These are phyloP conservation scores for Acanthamoeba sp. DNA, from an alignment of 208 protist genomes.

Conservation along the genomic window DNA sequence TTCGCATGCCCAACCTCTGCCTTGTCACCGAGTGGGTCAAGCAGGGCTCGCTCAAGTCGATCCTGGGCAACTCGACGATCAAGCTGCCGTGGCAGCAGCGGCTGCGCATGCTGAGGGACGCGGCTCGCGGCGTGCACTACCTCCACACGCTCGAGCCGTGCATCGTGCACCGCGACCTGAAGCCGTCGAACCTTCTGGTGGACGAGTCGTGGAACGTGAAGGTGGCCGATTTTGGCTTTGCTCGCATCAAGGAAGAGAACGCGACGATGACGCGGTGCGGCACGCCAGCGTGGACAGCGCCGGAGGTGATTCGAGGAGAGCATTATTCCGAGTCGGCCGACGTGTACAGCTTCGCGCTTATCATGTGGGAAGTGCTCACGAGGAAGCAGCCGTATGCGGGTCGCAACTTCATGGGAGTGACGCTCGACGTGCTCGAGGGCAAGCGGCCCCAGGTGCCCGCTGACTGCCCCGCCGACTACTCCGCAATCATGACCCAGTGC, in stretches of 20 bases:
- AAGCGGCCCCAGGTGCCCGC: conserved; percentile 21
- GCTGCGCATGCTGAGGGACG: conserved; percentile 18
- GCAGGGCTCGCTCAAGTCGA: conserved; percentile 30
- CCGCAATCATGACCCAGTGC: not conserved
- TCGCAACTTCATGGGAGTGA: conserved; percentile 63
- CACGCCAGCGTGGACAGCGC: conserved; percentile 42
- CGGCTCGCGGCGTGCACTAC: conserved; percentile 26
- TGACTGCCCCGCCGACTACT: conserved; percentile 1
- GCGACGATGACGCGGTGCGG: conserved; percentile 34
- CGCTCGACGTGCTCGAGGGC: conserved; percentile 64
- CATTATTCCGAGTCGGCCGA: not conserved
- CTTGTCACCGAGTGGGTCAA: conserved; percentile 55
- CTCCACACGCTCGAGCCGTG: conserved; percentile 41
- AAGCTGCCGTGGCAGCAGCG: conserved; percentile 22
- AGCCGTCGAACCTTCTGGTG: conserved; percentile 59
- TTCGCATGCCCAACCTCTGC: conserved; percentile 41
- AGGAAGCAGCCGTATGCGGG: conserved; percentile 33
- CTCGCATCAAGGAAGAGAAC: conserved; percentile 44
- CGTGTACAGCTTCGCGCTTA: conserved; percentile 39
- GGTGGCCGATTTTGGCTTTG: conserved; percentile 59
- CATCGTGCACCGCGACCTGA: conserved; percentile 59
- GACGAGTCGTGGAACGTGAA: conserved; percentile 67
- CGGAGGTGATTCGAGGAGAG: conserved; percentile 35
- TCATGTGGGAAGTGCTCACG: conserved; percentile 43
- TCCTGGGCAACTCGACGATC: conserved; percentile 27